A percentile compares a stretch with the other conserved stretches of the same genome.
phyloP scores from a whole-genome alignment of 192 early-diverging fungal species.

The Lobosporangium transversale region DNA sequence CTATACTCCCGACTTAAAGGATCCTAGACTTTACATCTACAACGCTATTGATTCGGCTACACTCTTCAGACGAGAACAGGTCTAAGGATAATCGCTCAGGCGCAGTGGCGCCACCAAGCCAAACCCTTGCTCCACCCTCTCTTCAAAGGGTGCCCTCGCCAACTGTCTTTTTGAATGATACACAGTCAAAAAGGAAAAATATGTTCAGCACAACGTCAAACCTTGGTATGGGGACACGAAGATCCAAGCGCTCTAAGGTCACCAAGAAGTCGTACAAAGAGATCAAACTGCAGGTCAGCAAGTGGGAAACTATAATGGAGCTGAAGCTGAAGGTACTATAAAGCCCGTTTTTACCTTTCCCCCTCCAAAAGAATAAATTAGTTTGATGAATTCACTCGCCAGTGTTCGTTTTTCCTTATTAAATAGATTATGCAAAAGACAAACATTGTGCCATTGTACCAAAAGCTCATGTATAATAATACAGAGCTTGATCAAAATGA shows the following conservation, averaged over 20 bases:
- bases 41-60: constrained; percentile 10
- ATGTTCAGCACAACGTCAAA: too few species aligned
- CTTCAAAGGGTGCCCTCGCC: too few species aligned
- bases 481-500: constrained; percentile 42
- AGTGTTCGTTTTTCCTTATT: too few species aligned
- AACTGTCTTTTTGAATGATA: too few species aligned
- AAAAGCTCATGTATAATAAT: constrained; percentile 26
- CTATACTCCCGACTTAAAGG: not conserved
- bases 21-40: constrained; percentile 24
- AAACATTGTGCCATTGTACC: constrained; percentile 39
- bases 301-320: constrained; percentile 34
- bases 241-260: constrained; percentile 19
- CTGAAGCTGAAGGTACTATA: constrained; percentile 34
- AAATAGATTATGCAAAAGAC: constrained; percentile 40
- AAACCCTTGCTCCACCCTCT: not conserved
- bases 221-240: constrained; percentile 19
- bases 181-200: too few species aligned
- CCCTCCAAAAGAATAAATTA: too few species aligned
- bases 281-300: constrained; percentile 13
- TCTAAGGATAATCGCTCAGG: not conserved
- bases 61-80: not conserved
- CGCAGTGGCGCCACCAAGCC: not conserved
- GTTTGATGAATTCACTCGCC: too few species aligned
- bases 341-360: too few species aligned
- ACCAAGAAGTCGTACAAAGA: constrained; percentile 20